Evolutionary conservation across 257 asterid species (phyloP).

Genomic region (Rehmannia glutinosa): DNA sequence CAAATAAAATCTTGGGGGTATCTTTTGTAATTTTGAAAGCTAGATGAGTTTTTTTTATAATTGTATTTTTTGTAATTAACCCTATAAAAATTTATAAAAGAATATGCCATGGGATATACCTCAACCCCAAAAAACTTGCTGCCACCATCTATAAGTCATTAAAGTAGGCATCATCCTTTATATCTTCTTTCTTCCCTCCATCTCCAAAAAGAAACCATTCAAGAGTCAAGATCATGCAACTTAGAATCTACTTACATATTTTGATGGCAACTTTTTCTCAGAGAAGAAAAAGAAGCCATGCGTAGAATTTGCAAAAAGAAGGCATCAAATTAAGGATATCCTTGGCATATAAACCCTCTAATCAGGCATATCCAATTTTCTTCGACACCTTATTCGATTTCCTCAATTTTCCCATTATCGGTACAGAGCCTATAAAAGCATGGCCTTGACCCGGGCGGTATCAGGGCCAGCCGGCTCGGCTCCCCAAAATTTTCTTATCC

Average conservation of each 20-base stretch:
- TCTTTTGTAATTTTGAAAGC: too few species aligned
- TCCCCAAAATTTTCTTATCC: too few species aligned
- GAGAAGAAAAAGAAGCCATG: background rate
- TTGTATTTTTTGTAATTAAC: too few species aligned
- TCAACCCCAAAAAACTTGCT: background rate
- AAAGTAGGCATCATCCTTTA: constrained; percentile 11
- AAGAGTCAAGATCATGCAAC: constrained; percentile 3
- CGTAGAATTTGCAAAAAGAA: background rate
- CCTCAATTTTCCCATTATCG: background rate
- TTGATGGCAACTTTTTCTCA: background rate
- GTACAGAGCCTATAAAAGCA: background rate
- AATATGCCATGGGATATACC: constrained; percentile 19
- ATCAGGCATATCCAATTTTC: constrained; percentile 22
- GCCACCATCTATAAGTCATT: background rate
- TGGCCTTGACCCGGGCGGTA: too few species aligned
- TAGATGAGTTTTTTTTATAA: too few species aligned
- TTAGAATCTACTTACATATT: background rate
- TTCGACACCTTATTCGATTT: constrained; percentile 7
- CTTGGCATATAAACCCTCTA: constrained; percentile 19
- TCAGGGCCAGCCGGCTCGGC: too few species aligned
- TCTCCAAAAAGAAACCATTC: background rate
- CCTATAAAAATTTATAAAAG: background rate
- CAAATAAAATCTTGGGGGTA: too few species aligned
- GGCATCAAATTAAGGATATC: constrained; percentile 32
- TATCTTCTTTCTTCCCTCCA: background rate